phyloP scores from a whole-genome alignment of 2,329 filamentous ascomycete genomes.

The Stagonosporopsis rhizophila region DNA sequence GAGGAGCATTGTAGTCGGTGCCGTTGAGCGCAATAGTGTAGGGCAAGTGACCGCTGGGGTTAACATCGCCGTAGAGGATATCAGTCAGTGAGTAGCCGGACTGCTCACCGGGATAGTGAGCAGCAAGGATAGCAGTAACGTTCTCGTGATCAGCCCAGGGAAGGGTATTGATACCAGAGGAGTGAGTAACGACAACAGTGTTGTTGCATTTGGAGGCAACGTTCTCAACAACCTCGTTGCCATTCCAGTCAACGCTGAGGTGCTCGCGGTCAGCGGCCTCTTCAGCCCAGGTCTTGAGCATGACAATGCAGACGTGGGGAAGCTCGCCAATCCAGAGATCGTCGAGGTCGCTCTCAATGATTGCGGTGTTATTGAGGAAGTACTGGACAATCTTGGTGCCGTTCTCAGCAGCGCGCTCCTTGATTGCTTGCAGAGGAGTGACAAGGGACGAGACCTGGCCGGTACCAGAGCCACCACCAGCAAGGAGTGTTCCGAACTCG shows the following conservation, averaged over 20 bases:
- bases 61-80: constrained; percentile 74
- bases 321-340: constrained; percentile 38
- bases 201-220: constrained; percentile 58
- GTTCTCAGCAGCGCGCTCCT: constrained; percentile 36
- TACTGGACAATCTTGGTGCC: constrained; percentile 53
- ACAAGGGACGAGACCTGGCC: constrained; percentile 52
- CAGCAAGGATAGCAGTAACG: constrained; percentile 53
- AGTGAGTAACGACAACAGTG: constrained; percentile 59
- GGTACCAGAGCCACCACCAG: constrained; percentile 54
- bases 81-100: constrained; percentile 51
- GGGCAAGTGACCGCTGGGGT: constrained; percentile 80
- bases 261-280: constrained; percentile 55
- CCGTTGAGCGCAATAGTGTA: constrained; percentile 81
- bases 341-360: constrained; percentile 39
- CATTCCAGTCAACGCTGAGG: constrained; percentile 54
- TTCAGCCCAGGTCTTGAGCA: constrained; percentile 63
- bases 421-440: constrained; percentile 53
- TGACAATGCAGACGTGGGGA: constrained; percentile 62
- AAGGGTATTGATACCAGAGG: constrained; percentile 52
- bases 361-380: constrained; percentile 54
- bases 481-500: constrained; percentile 52
- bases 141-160: constrained; percentile 53
- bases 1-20: constrained; percentile 67
- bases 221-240: constrained; percentile 51
- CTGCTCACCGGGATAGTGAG: constrained; percentile 53